These are phyloP conservation scores for Citrus maxima DNA, from an alignment of 345 rosid genomes.

Conservation along the genomic window DNA sequence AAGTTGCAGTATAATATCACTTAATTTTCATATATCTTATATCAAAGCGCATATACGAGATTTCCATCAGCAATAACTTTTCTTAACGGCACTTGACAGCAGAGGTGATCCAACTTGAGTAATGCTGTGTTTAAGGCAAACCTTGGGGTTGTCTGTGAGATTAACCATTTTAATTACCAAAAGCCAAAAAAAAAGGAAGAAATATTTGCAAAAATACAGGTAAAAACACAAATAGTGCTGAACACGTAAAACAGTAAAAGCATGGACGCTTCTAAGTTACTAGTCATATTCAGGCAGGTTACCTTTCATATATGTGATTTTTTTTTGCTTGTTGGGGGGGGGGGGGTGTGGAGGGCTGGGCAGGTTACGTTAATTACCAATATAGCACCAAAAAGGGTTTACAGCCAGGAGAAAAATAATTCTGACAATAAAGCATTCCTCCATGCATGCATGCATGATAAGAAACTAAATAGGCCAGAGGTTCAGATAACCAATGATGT, in stretches of 20 bases:
- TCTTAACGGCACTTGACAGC: background rate
- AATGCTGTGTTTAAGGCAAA: background rate
- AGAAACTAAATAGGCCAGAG: background rate
- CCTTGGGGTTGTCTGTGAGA: background rate
- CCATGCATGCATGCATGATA: background rate
- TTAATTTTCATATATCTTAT: background rate
- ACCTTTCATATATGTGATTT: background rate
- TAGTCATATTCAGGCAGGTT: background rate
- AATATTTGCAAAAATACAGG: background rate
- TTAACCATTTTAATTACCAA: too few relatives aligned
- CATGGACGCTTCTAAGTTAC: background rate
- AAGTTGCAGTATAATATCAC: background rate
- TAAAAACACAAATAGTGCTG: background rate
- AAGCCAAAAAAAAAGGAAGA: too few relatives aligned
- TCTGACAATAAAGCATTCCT: background rate
- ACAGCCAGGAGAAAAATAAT: background rate
- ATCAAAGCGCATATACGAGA: background rate
- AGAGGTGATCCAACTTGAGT: background rate
- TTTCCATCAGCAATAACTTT: background rate
- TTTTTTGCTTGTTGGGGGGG: too few relatives aligned
- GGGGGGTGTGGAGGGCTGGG: too few relatives aligned
- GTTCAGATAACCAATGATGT: background rate
- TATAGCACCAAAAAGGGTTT: background rate
- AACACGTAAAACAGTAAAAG: background rate
- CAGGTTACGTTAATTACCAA: background rate